Evolutionary conservation across 441 rosid genomes (phyloP).

Genomic region (Populus hybrid): DNA sequence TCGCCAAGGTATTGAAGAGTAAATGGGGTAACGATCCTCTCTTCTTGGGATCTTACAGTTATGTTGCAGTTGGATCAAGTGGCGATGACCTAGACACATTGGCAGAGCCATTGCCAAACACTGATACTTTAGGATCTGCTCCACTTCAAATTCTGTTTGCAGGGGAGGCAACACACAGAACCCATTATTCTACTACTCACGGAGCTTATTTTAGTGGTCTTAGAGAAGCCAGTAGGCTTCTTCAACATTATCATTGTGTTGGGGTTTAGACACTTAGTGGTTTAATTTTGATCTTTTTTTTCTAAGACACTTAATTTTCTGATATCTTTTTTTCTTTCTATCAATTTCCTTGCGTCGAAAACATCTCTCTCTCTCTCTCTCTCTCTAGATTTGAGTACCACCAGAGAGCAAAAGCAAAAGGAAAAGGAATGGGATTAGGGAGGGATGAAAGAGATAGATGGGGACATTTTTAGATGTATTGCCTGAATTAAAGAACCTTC

Average conservation of each 20-base stretch:
- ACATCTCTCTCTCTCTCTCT: conserved; percentile 25
- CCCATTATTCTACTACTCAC: conserved; percentile 94
- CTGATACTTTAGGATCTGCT: conserved; percentile 8
- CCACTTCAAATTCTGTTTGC: conserved; percentile 87
- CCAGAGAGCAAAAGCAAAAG: conserved; percentile 16
- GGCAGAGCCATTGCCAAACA: conserved; percentile 85
- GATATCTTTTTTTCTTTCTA: conserved; percentile 24
- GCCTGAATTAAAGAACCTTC: conserved; percentile 48
- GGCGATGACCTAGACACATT: conserved; percentile 79
- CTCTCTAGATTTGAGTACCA: conserved; percentile 24
- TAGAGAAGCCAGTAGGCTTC: conserved; percentile 97
- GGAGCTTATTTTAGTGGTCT: conserved; percentile 97
- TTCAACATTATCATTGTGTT: conserved; percentile 68
- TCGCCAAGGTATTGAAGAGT: conserved; percentile 62
- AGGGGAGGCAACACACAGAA: conserved; percentile 98
- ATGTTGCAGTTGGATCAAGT: conserved; percentile 81
- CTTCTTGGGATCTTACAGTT: conserved; percentile 87
- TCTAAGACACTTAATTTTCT: conserved; percentile 33
- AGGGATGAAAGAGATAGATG: conserved; percentile 37
- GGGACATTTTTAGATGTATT: conserved; percentile 46
- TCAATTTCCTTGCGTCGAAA: conserved; percentile 31
- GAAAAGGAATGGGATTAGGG: conserved; percentile 1
- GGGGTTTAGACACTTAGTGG: conserved; percentile 32
- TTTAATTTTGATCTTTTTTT: conserved; percentile 17
- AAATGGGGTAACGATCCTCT: conserved; percentile 90